Percentiles rank a stretch among this genome's conserved stretches.
phyloP scores from a whole-genome alignment of 441 rosid genomes.

The Arabidopsis lyrata region DNA sequence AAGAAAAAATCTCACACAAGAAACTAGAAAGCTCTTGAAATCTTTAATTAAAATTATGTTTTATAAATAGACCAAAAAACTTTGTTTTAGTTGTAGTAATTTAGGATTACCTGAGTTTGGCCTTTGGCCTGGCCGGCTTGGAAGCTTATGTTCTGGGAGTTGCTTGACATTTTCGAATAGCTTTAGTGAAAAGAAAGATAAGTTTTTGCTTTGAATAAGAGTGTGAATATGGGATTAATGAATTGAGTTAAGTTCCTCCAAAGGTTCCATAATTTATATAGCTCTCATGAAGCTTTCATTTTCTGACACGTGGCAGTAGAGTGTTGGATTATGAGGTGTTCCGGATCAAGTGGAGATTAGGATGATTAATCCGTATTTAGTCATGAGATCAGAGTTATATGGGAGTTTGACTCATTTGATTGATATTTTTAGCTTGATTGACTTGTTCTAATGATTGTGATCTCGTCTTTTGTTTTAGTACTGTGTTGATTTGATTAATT shows the following conservation, averaged over 20 bases:
- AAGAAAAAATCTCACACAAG: background rate
- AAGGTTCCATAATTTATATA: conserved; percentile 31
- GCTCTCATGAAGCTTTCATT: conserved; percentile 22
- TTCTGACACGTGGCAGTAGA: conserved; percentile 8
- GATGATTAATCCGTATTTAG: conserved; percentile 19
- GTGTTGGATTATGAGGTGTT: background rate
- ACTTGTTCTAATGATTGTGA: conserved; percentile 19
- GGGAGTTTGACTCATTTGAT: conserved; percentile 19
- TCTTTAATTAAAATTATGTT: no score
- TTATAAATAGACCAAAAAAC: background rate
- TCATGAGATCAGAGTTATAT: conserved; percentile 18
- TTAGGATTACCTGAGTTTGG: conserved; percentile 62
- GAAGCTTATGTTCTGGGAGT: conserved; percentile 53
- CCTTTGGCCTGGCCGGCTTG: conserved; percentile 78
- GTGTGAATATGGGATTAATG: background rate
- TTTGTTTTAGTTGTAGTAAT: background rate
- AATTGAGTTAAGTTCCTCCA: conserved; percentile 1
- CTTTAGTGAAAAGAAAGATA: conserved; percentile 1
- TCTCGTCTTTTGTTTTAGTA: background rate
- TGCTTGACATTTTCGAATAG: conserved; percentile 55
- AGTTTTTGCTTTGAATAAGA: background rate
- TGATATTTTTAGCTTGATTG: conserved; percentile 24
- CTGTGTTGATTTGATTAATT: conserved; percentile 7
- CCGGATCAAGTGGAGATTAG: conserved; percentile 1
- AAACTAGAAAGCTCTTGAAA: no score